phyloP scores from a whole-genome alignment of 306 rosid species.

The Dalbergia cultrata region DNA sequence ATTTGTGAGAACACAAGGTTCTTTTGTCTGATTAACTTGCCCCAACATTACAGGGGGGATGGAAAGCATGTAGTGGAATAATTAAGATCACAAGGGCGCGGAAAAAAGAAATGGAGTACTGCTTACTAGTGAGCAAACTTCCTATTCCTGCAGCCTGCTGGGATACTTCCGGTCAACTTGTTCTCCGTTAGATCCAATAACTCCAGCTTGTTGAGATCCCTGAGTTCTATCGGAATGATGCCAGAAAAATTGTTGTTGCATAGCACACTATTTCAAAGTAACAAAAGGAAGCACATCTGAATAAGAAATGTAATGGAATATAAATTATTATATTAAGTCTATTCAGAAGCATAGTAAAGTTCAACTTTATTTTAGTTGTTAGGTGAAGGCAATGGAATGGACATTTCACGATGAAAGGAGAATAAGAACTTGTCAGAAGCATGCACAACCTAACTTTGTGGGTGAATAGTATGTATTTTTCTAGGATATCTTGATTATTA shows the following conservation, averaged over 20 bases:
- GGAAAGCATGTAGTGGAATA: slow-evolving; percentile 18
- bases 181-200: slow-evolving; percentile 80
- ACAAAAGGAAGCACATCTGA: slow-evolving; percentile 38
- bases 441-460: background rate
- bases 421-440: background rate
- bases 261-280: slow-evolving; percentile 61
- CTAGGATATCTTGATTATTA: background rate
- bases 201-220: slow-evolving; percentile 67
- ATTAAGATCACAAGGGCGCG: slow-evolving; percentile 6
- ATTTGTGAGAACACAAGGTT: no score
- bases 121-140: slow-evolving; percentile 74
- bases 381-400: background rate
- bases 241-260: slow-evolving; percentile 79
- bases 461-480: background rate
- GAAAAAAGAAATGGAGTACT: slow-evolving; percentile 28
- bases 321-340: slow-evolving; percentile 2
- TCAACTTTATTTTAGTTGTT: background rate
- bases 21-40: no score
- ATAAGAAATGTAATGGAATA: slow-evolving; percentile 28
- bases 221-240: slow-evolving; percentile 78
- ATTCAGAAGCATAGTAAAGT: no score
- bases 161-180: slow-evolving; percentile 70
- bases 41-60: background rate
- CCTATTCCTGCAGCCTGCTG: slow-evolving; percentile 64
- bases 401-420: background rate